A percentile compares a stretch with the other conserved stretches of the same genome.
Conservation (phyloP, 345 rosid genomes). For the Bruguiera parviflora region DNA sequence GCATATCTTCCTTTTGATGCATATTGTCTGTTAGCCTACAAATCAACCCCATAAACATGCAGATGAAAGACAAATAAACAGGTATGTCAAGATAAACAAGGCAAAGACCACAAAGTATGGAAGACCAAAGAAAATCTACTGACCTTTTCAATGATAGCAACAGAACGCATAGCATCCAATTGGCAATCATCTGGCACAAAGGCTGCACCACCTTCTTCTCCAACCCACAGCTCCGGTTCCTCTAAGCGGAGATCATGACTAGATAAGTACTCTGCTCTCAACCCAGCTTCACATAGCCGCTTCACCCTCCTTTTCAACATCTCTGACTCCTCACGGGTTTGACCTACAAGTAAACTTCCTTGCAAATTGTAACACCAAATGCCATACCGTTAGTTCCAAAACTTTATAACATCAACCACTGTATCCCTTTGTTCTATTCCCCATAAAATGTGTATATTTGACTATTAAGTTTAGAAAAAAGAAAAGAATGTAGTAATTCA, state of each 20-base stretch:
- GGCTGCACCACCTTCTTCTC: constrained; percentile 63
- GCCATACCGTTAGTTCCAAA: background rate
- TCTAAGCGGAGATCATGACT: constrained; percentile 41
- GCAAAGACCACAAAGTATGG: background rate
- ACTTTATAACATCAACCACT: no score
- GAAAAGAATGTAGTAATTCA: no score
- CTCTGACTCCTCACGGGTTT: constrained; percentile 48
- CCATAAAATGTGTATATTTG: no score
- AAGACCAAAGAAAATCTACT: constrained; percentile 9
- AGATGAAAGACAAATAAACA: background rate
- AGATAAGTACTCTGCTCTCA: constrained; percentile 63
- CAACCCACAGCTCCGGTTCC: constrained; percentile 63
- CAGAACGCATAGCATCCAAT: constrained; percentile 70
- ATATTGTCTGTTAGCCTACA: constrained; percentile 63
- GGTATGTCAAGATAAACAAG: background rate
- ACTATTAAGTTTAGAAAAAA: no score
- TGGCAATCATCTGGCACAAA: constrained; percentile 79
- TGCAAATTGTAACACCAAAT: constrained; percentile 13
- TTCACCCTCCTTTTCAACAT: constrained; percentile 53
- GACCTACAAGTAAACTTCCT: constrained; percentile 83
- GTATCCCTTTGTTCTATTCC: no score
- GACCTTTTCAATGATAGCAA: constrained; percentile 71
- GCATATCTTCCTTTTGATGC: constrained; percentile 64
- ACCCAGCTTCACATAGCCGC: constrained; percentile 62
- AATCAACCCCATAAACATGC: constrained; percentile 6